Conservation (phyloP, 805 yeast species). For the Ogataea trehalophila region DNA sequence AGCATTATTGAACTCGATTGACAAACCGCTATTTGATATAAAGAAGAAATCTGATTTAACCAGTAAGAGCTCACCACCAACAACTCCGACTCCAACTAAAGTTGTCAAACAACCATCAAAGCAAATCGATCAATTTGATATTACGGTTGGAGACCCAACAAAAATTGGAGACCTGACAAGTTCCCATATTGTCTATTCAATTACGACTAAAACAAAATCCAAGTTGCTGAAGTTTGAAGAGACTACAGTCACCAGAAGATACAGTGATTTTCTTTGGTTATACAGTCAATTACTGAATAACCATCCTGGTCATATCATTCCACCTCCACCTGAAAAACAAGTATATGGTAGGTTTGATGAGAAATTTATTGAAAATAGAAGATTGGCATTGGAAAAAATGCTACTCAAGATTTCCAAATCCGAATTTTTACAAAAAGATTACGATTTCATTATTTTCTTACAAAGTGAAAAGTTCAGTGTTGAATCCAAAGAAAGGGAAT, state of each 20-base stretch:
- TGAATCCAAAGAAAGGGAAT: slow-evolving; percentile 69
- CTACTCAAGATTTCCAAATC: slow-evolving; percentile 61
- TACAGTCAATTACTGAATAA: slow-evolving; percentile 81
- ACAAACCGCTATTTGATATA: slow-evolving; percentile 52
- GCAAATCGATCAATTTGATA: slow-evolving; percentile 41
- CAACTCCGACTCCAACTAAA: slow-evolving; percentile 4
- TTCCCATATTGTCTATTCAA: slow-evolving; percentile 84
- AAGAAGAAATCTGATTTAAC: slow-evolving; percentile 7
- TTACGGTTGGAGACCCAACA: slow-evolving; percentile 83
- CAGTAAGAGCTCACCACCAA: not conserved
- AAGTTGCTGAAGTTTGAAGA: slow-evolving; percentile 33
- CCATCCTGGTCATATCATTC: slow-evolving; percentile 87
- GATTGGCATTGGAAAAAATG: slow-evolving; percentile 85
- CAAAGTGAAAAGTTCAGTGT: slow-evolving; percentile 64
- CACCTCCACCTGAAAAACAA: slow-evolving; percentile 96
- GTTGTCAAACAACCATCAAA: slow-evolving; percentile 1
- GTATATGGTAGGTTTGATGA: slow-evolving; percentile 88
- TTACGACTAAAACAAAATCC: slow-evolving; percentile 55
- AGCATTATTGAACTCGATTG: slow-evolving; percentile 38
- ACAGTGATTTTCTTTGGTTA: slow-evolving; percentile 90
- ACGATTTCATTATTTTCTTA: slow-evolving; percentile 73
- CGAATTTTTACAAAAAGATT: slow-evolving; percentile 57
- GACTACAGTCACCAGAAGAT: slow-evolving; percentile 71
- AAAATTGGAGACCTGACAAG: slow-evolving; percentile 88
- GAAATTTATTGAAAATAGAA: slow-evolving; percentile 80